Percentiles rank a stretch among this genome's conserved stretches.
These are phyloP conservation scores for Agroathelia rolfsii DNA, from an alignment of 1,284 basidiomycete species.

Conservation along the genomic window DNA sequence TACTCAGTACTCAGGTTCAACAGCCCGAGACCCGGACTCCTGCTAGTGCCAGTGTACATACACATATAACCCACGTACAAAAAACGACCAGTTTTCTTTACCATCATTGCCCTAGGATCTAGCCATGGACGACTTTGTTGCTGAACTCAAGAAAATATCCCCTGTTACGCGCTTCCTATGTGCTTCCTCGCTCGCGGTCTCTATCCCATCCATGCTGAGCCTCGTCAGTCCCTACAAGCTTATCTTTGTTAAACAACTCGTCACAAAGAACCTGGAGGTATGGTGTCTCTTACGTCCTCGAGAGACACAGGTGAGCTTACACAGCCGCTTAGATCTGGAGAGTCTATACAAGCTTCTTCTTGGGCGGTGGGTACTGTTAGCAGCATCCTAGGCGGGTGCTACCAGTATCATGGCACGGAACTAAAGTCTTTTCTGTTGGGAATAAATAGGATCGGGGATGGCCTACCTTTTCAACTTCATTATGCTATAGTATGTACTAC, in stretches of 20 bases:
- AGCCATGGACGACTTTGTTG: slow-evolving; percentile 23
- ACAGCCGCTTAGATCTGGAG: slow-evolving; percentile 56
- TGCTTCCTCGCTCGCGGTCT: slow-evolving; percentile 49
- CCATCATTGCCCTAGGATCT: background rate
- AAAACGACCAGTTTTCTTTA: no score
- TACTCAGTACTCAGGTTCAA: no score
- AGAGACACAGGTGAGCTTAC: slow-evolving; percentile 1
- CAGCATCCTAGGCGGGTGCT: no score
- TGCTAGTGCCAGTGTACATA: no score
- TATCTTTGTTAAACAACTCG: slow-evolving; percentile 42
- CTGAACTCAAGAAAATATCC: slow-evolving; percentile 74
- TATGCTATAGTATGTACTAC: slow-evolving; percentile 62
- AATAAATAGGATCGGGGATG: slow-evolving; percentile 39
- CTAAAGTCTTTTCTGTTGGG: slow-evolving; percentile 1
- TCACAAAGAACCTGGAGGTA: slow-evolving; percentile 46
- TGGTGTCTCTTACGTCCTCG: slow-evolving; percentile 13
- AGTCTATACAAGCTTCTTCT: slow-evolving; percentile 67
- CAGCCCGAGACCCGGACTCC: no score
- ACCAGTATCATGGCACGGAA: no score
- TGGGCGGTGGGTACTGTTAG: slow-evolving; percentile 44
- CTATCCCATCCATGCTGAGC: slow-evolving; percentile 50
- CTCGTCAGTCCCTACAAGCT: slow-evolving; percentile 47
- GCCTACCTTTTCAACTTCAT: slow-evolving; percentile 63
- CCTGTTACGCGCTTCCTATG: slow-evolving; percentile 74
- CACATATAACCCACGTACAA: no score